Base-by-base conservation (phyloP, 345 rosid genomes). In the Syzygium aromaticum region DNA sequence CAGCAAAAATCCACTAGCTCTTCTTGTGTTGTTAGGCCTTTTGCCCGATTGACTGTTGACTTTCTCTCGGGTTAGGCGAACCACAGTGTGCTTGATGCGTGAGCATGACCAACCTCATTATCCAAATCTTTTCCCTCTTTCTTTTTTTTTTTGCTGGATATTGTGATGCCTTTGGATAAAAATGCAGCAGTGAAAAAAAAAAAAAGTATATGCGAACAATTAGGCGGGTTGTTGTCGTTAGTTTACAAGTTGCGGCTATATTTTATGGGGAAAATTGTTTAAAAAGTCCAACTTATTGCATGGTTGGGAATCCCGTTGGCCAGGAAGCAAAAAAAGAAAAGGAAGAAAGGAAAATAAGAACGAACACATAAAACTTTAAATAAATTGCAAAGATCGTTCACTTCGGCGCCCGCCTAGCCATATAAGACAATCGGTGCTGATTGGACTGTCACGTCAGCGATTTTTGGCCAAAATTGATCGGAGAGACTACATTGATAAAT, bases 351-450 rank as follows among this genome's bases (percentile, higher is more conserved):
- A 54, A 53, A 22, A 25, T 22, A 8, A 56, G 12, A 56, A 56
- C 10, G 3, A 56, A 22, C 23, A 22, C 12, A 56, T 27, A 56
- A 22, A 17, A 54, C 2, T 22, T 8, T 22, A 8, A 22, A 56
- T 8, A 56, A 23, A 23, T 23, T 23, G 12, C 49, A 19, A 8
- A 33, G 9, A 38, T 38, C 0, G 0, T 33, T 33, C 11, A 38
- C 1, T 2, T 9, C 10, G 9, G 2, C 5, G 5, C 11, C 10
- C 0, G 5, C 1, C 1, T 1, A 33, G 78, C 1, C 14, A 1
- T 2, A 38, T 38, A 19, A 73, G 7, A 73, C 0, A 5, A 0
- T 2, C 3, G 1, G 9, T 0, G 10, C 2, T 19, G 23, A 33
- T 2, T 33, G 4, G 7, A 67, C 0, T 7, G 2, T 2, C 13